Base-by-base conservation (phyloP, 176 grass and related monocot genomes). In the Zoysia pacifica region DNA sequence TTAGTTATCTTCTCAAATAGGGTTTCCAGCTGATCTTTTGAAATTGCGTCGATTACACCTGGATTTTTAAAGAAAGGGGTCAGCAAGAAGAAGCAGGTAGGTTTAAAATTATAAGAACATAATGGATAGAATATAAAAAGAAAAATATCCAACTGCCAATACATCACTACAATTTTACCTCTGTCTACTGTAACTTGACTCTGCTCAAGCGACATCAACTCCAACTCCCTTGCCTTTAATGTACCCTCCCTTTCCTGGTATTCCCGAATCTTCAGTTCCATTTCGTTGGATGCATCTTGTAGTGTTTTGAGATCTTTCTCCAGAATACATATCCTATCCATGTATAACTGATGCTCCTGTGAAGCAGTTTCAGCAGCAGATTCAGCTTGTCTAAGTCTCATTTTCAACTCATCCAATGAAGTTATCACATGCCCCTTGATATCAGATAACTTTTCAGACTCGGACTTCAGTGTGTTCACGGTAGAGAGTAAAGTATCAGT, bases 1-100 rank as follows among this genome's bases (percentile, higher is more conserved):
- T 84, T 83, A 72, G 85, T 94, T 79, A 93, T 83, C 89, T 94
- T 98, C 72, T 98, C 88, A 71, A 94, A 51, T 73, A 98, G 82
- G 39, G 71, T 58, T 74, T 77, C 86, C 78, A 93, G 68, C 87
- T 98, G 85, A 70, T 90, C 80, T 73, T 87, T 87, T 69, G 90
- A 91, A 68, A 94, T 38, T 59, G 58, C 54, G 8, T 82, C 80
- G 41, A n/a, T 49, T 73, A 83, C 73, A 78, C 88, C 90, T 98
- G 68, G 69, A 79, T 44, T 55, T 66, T 65, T 43, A 13, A 5
- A 42, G 12, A 75, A 50, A 60, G 44, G 74, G n/a, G 77, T 84
- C 11, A 44, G 39, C 60, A 79, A 89, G 19, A 72, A 79, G 35
- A 81, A 76, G 76, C 60, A 76, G 70, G 69, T 75, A 79, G 77